Conservation (phyloP, 352 stramenopile species). For the Aphanomyces stellatus region DNA sequence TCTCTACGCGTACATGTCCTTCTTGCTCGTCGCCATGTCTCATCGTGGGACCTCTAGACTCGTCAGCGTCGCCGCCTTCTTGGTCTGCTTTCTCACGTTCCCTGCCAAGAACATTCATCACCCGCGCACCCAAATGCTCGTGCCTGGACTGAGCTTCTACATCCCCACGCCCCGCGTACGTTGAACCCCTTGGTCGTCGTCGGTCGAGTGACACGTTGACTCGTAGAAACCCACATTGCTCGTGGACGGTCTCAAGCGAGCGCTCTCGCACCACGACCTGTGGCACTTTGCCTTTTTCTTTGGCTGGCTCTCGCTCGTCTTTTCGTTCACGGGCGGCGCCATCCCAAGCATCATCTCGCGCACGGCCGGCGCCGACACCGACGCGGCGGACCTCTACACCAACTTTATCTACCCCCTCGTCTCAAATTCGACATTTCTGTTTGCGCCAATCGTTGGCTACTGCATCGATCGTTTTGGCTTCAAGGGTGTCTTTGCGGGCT, state of each 20-base stretch:
- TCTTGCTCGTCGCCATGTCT: too few relatives aligned
- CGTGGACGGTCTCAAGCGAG: slow-evolving; percentile 42
- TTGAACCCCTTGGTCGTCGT: not conserved
- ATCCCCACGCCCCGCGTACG: slow-evolving; percentile 43
- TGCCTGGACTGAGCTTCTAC: slow-evolving; percentile 48
- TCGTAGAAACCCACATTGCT: slow-evolving; percentile 49
- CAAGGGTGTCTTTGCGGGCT: slow-evolving; percentile 60
- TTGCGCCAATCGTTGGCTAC: slow-evolving; percentile 61
- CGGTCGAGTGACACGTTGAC: not conserved
- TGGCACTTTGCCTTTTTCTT: slow-evolving; percentile 76
- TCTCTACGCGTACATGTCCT: slow-evolving; percentile 39
- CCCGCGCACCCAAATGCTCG: slow-evolving; percentile 31
- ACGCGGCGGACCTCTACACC: slow-evolving; percentile 39
- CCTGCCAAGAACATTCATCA: slow-evolving; percentile 60
- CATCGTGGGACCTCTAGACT: slow-evolving; percentile 30
- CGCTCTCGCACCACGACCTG: slow-evolving; percentile 47
- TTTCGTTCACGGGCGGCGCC: slow-evolving; percentile 63
- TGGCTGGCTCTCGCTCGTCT: slow-evolving; percentile 74
- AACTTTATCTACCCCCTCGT: slow-evolving; percentile 65
- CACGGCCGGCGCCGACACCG: slow-evolving; percentile 27
- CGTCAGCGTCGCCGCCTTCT: slow-evolving; percentile 35
- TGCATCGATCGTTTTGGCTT: slow-evolving; percentile 74
- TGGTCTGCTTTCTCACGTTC: slow-evolving; percentile 53
- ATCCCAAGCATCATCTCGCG: slow-evolving; percentile 57
- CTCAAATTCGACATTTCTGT: slow-evolving; percentile 75